These are phyloP conservation scores for Pisolithus thermaeus DNA, from an alignment of 1,284 basidiomycete species.

Conservation along the genomic window DNA sequence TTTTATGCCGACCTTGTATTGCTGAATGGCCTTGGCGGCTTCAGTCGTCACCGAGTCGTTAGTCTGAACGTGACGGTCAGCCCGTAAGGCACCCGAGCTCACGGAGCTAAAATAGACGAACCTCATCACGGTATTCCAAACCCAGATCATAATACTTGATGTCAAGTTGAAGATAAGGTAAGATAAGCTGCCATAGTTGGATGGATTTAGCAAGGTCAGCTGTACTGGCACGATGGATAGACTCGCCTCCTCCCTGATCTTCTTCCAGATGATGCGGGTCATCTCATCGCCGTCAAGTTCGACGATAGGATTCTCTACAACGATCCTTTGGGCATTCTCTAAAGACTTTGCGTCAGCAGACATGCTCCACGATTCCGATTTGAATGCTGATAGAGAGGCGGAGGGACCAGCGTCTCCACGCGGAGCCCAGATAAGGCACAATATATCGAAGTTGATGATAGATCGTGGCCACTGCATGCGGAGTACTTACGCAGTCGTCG, in stretches of 20 bases:
- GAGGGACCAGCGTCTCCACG: no score
- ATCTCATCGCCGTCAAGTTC: conserved; percentile 98
- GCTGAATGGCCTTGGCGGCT: conserved; percentile 86
- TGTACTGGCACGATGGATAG: not conserved
- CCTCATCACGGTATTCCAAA: conserved; percentile 85
- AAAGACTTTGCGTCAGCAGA: conserved; percentile 1
- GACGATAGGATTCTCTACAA: conserved; percentile 87
- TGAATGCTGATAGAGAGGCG: not conserved
- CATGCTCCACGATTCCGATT: not conserved
- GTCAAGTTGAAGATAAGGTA: conserved; percentile 92
- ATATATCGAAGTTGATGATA: not conserved
- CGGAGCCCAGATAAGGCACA: not conserved
- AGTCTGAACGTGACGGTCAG: conserved; percentile 49
- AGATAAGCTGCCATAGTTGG: conserved; percentile 63
- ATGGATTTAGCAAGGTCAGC: conserved; percentile 1
- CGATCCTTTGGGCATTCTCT: conserved; percentile 54
- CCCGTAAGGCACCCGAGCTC: conserved; percentile 2
- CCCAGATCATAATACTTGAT: conserved; percentile 99
- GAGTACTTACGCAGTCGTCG: conserved; percentile 25
- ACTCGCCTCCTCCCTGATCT: conserved; percentile 89
- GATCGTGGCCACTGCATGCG: not conserved
- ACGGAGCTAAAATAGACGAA: conserved; percentile 23
- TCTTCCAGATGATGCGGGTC: conserved; percentile 98
- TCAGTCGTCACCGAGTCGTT: conserved; percentile 93
- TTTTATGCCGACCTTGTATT: conserved; percentile 90